phyloP scores from a whole-genome alignment of 345 rosid species.

The Alliaria petiolata region DNA sequence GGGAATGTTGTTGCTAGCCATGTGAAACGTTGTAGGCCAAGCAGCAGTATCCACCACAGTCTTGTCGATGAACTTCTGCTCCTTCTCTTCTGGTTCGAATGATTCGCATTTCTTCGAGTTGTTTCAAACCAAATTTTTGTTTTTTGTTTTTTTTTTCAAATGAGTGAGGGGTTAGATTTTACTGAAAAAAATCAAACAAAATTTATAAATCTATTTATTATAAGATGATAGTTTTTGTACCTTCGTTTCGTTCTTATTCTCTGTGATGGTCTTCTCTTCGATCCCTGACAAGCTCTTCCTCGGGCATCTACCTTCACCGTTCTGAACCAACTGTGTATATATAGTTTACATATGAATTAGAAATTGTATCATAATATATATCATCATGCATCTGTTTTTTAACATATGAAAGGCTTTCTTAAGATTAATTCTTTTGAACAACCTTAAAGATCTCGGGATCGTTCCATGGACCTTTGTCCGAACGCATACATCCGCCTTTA shows the following conservation, averaged over 20 bases:
- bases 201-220: neutral
- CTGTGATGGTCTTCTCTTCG: slow-evolving; percentile 53
- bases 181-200: no score
- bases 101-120: slow-evolving; percentile 20
- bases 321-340: slow-evolving; percentile 56
- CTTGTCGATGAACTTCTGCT: slow-evolving; percentile 40
- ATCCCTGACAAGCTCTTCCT: slow-evolving; percentile 42
- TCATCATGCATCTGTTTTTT: neutral
- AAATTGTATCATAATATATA: neutral
- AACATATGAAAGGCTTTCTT: no score
- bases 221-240: slow-evolving; percentile 20
- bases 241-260: slow-evolving; percentile 30
- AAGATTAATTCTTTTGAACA: no score
- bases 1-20: neutral
- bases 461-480: slow-evolving; percentile 98
- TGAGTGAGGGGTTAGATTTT: neutral
- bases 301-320: slow-evolving; percentile 58
- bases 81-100: slow-evolving; percentile 24
- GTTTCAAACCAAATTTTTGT: neutral
- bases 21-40: slow-evolving; percentile 33
- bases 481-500: slow-evolving; percentile 88
- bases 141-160: no score
- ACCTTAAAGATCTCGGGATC: slow-evolving; percentile 68
- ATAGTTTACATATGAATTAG: neutral
- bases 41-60: slow-evolving; percentile 33